Base-by-base conservation (phyloP, 441 rosid species). In the Erodium texanum region DNA sequence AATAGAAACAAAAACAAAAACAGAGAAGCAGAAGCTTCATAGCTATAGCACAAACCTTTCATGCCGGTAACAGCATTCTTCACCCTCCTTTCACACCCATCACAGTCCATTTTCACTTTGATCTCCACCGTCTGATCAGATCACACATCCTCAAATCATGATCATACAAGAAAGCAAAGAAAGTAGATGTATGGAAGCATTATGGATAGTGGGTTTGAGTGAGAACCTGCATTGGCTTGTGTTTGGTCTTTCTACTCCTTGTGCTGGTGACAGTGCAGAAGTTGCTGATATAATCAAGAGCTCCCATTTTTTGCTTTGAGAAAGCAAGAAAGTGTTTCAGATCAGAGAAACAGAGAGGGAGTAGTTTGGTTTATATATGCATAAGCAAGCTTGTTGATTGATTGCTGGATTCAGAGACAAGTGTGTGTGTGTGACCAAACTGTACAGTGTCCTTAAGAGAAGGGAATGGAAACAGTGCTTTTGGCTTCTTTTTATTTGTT, bases 161-260 rank as follows among this genome's bases (percentile, higher is more conserved):
- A 19, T 14, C 2, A 67, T 16, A 48, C 22, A 11, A 52, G 69
- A 19, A 64, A 1, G 43, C 68, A 52, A 20, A 20, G 66, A 27
- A 43, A 70, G 20, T 0, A n/a, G 4, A 27, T 27, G 29, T 27
- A 27, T 27, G 4, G 64, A 50, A 52, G 50, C 41, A 58, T 16
- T 67, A 65, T 38, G 71, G 67, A 65, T 4, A 1, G 8, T 36
- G 43, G 43, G 43, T 6, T 36, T 36, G 43, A 36, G 10, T 6
- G 23, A 29, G 58, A 69, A 89, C 98, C 98, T 92, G 98, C 90
- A 92, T 82, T 75, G 92, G 84, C 72, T 80, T 88, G 79, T 91
- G 94, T 71, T 84, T 89, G 84, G 43, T 36, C 10, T 8, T 36
- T 36, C 4, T 36, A 36, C 81, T 78, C 76, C 88, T 87, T 76